phyloP scores from a whole-genome alignment of 441 rosid genomes.

The Croton laevigatus region DNA sequence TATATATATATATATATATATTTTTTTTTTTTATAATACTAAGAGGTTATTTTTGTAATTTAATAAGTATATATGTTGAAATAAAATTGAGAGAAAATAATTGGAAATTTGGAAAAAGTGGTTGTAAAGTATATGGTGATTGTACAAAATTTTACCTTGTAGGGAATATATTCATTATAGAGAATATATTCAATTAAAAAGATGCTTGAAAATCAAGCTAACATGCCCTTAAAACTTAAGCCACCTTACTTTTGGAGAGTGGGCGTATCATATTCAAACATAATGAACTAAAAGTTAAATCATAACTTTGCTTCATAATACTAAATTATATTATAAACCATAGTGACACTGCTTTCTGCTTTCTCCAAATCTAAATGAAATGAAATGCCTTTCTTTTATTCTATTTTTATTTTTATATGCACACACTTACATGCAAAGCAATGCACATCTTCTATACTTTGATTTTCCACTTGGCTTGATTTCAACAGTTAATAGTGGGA shows the following conservation, averaged over 20 bases:
- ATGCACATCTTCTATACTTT: not conserved
- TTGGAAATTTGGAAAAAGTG: conserved; percentile 10
- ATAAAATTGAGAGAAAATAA: too few relatives aligned
- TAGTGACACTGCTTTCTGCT: conserved; percentile 14
- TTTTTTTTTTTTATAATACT: too few relatives aligned
- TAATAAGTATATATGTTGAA: too few relatives aligned
- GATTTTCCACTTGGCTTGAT: conserved; percentile 19
- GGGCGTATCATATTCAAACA: conserved; percentile 16
- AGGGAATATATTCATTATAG: conserved; percentile 75
- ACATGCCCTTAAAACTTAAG: conserved; percentile 48
- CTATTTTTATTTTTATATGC: not conserved
- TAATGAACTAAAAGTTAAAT: conserved; percentile 57
- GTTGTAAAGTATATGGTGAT: conserved; percentile 26
- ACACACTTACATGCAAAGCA: conserved; percentile 14
- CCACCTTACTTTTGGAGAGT: conserved; percentile 29
- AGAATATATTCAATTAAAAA: conserved; percentile 61
- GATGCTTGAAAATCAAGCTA: conserved; percentile 91
- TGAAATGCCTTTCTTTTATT: conserved; percentile 6
- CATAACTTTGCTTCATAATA: conserved; percentile 50
- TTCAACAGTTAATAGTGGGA: not conserved
- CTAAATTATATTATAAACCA: conserved; percentile 8
- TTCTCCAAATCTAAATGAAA: conserved; percentile 35
- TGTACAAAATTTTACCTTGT: conserved; percentile 26
- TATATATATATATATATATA: too few relatives aligned
- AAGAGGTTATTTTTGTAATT: too few relatives aligned